Conservation (phyloP, 192 early-diverging fungal species). For the Coemansia umbellata region DNA sequence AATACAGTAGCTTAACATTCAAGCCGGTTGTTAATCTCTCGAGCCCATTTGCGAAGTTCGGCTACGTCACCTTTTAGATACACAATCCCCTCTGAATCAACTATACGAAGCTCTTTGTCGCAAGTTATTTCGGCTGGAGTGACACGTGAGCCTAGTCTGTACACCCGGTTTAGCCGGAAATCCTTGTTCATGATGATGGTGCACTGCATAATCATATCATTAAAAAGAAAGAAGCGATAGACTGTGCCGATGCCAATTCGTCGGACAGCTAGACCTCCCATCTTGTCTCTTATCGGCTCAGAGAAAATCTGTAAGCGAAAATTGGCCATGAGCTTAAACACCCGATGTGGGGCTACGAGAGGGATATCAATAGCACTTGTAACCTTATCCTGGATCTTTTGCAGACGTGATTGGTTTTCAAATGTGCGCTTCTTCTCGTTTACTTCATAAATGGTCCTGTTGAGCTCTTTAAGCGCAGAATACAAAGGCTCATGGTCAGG, state of each 20-base stretch:
- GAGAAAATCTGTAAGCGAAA: constrained; percentile 35
- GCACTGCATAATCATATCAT: constrained; percentile 66
- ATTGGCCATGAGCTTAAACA: constrained; percentile 53
- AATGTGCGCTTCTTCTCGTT: constrained; percentile 80
- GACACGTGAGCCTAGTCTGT: constrained; percentile 30
- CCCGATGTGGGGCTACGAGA: constrained; percentile 54
- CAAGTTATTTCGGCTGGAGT: constrained; percentile 31
- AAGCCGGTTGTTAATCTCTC: constrained; percentile 46
- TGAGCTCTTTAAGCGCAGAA: constrained; percentile 64
- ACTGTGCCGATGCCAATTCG: constrained; percentile 32
- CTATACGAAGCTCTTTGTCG: constrained; percentile 41
- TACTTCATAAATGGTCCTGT: constrained; percentile 66
- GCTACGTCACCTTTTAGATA: constrained; percentile 34
- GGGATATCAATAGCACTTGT: constrained; percentile 40
- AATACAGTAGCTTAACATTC: not conserved
- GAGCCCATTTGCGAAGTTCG: constrained; percentile 38
- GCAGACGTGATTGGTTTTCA: constrained; percentile 52
- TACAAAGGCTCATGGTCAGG: constrained; percentile 70
- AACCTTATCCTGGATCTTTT: constrained; percentile 58
- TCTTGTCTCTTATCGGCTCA: constrained; percentile 6
- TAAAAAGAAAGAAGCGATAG: constrained; percentile 64
- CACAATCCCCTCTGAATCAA: constrained; percentile 30
- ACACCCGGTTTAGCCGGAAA: constrained; percentile 25
- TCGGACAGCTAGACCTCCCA: constrained; percentile 12
- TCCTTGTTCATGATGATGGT: constrained; percentile 39